Evolutionary conservation across 768 basidiomycete species (phyloP), one percentile per base, ranked within the genome.

Genomic region (Russula compacta): DNA sequence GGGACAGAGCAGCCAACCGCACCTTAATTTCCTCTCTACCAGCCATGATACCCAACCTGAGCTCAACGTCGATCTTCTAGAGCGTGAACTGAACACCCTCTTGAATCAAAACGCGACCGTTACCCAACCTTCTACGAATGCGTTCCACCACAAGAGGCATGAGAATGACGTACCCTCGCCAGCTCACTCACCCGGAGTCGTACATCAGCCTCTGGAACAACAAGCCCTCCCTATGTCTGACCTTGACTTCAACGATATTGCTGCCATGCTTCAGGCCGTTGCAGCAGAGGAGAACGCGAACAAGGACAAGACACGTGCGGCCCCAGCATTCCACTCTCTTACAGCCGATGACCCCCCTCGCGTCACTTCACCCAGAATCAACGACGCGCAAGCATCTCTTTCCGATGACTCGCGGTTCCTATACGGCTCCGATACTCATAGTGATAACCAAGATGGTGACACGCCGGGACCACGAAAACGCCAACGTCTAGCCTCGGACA

Each of bases 301-400:
- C 63, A 78, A 78, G 60, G 71, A 70, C 60, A 74, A 74, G 52
- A 89, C 89, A 40, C 83, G 86, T 64, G 82, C 81, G 2, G 85
- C 87, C 0, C 87, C 89, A 51, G 83, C 87, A 2, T 90, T 90
- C 68, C 88, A 89, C 71, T 88, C 86, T 14, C 80, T 89, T 17
- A 89, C 85, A 17, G 82, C 83, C 40, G 80, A 76, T 49, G 79
- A 81, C 64, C 67, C 72, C 46, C 67, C 62, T 53, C 46, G 52
- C 53, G 56, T 49, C 36, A 39, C 47, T 15, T 59, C 60, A 42
- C 63, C 58, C 56, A 40, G 60, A 52, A 52, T 56, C 47, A 48
- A 47, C 21, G 51, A 58, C 48, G 12, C 56, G 42, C 61, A 47
- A 21, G 51, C 21, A 53, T 48, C 42, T 64, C 67, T 64, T 4